Evolutionary conservation across 2,329 filamentous ascomycete species (phyloP).

Genomic region (Onygenales sp.): DNA sequence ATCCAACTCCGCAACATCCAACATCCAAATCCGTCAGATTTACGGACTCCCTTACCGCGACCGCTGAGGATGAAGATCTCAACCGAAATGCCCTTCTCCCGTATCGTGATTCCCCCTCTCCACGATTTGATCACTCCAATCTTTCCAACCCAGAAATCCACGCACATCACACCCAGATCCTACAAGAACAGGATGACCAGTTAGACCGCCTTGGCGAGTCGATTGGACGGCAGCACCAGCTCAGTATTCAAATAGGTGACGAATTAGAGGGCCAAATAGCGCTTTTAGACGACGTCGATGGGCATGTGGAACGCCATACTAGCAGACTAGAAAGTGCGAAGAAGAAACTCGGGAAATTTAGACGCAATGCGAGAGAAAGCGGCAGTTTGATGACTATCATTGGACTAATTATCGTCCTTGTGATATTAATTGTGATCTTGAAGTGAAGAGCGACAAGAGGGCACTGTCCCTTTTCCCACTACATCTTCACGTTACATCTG

Average conservation of each 20-base stretch:
- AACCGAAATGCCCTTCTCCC: constrained; percentile 51
- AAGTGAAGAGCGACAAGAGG: constrained; percentile 43
- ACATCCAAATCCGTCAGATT: constrained; percentile 74
- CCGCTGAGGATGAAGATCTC: constrained; percentile 40
- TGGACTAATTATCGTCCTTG: constrained; percentile 68
- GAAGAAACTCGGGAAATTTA: constrained; percentile 60
- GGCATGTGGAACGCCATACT: constrained; percentile 70
- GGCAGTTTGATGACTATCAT: constrained; percentile 79
- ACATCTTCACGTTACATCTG: background rate
- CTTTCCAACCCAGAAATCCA: constrained; percentile 81
- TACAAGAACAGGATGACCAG: constrained; percentile 87
- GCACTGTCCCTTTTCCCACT: background rate
- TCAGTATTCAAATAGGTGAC: constrained; percentile 92
- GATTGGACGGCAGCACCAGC: constrained; percentile 80
- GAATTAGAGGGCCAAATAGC: constrained; percentile 86
- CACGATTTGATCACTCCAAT: constrained; percentile 39
- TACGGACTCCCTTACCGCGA: constrained; percentile 47
- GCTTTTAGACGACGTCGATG: constrained; percentile 83
- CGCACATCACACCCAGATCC: constrained; percentile 67
- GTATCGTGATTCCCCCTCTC: constrained; percentile 48
- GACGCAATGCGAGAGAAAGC: constrained; percentile 68
- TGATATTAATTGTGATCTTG: constrained; percentile 72
- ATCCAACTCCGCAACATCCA: constrained; percentile 34
- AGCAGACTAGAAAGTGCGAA: constrained; percentile 65
- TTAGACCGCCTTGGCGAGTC: constrained; percentile 79